Conservation (phyloP, 1,284 basidiomycete genomes). For the Coriolopsis trogii region DNA sequence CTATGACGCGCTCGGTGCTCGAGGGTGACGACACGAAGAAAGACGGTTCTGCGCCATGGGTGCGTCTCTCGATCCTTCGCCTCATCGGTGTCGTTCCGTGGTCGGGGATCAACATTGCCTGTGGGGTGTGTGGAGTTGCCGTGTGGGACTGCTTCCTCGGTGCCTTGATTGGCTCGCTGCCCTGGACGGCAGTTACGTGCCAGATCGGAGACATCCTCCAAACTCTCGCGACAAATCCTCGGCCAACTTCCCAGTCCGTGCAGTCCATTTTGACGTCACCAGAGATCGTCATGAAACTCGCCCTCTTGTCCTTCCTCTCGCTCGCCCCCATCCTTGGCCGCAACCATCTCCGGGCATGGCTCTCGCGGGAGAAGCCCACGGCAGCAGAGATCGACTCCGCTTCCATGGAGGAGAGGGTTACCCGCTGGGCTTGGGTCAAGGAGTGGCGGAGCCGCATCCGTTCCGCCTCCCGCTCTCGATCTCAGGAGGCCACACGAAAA, state of each 20-base stretch:
- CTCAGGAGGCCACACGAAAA: conserved; percentile 25
- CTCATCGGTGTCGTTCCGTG: conserved; percentile 91
- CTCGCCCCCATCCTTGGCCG: conserved; percentile 78
- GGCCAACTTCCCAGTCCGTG: conserved; percentile 68
- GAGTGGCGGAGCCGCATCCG: conserved; percentile 59
- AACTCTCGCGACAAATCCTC: conserved; percentile 69
- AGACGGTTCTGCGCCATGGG: conserved; percentile 71
- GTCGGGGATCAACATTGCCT: conserved; percentile 94
- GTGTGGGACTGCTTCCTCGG: conserved; percentile 77
- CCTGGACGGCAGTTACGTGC: conserved; percentile 86
- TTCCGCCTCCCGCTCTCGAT: conserved; percentile 46
- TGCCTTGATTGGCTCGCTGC: conserved; percentile 79
- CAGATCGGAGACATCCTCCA: conserved; percentile 87
- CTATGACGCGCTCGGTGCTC: conserved; percentile 75
- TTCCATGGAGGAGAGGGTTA: conserved; percentile 38
- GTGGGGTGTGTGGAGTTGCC: conserved; percentile 84
- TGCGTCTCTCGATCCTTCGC: conserved; percentile 81
- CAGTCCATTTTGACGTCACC: conserved; percentile 73
- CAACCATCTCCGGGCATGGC: conserved; percentile 58
- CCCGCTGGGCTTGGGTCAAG: conserved; percentile 61
- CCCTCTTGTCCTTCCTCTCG: conserved; percentile 72
- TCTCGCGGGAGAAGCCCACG: conserved; percentile 41
- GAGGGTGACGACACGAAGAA: conserved; percentile 50
- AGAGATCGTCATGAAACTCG: conserved; percentile 71
- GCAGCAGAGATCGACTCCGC: conserved; percentile 10